A percentile compares a stretch with the other conserved stretches of the same genome.
phyloP scores from a whole-genome alignment of 2,329 filamentous ascomycete species.

The Diaporthe sp. region DNA sequence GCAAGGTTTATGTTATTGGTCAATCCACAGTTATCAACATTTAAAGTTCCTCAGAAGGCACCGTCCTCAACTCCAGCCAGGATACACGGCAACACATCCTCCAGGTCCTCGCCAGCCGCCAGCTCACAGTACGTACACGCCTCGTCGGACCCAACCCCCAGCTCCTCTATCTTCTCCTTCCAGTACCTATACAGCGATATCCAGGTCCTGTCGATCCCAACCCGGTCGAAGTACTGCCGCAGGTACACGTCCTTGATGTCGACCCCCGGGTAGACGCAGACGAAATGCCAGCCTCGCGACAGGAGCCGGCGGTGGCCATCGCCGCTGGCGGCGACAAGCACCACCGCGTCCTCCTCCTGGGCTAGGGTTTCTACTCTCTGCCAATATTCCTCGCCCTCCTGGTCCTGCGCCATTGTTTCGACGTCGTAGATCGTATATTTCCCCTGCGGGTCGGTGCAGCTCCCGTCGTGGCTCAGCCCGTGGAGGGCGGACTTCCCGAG shows the following conservation, averaged over 20 bases:
- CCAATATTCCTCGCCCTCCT: background rate
- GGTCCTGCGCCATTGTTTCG: background rate
- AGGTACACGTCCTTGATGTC: background rate
- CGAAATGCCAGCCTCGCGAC: background rate
- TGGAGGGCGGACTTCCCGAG: background rate
- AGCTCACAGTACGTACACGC: background rate
- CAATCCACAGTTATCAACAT: background rate
- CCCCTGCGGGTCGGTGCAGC: background rate
- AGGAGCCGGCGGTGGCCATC: background rate
- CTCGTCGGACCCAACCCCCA: background rate
- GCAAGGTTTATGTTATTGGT: background rate
- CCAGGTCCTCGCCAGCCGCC: background rate
- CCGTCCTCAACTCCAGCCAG: background rate
- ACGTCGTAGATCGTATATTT: background rate
- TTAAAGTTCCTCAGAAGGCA: background rate
- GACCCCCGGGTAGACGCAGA: background rate
- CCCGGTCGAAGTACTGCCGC: background rate
- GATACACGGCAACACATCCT: background rate
- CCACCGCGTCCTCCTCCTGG: background rate
- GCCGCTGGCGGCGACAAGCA: background rate
- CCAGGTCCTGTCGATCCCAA: background rate
- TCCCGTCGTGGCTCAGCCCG: background rate
- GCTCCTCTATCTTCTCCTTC: background rate
- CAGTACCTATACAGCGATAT: background rate
- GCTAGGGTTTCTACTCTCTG: background rate